Percentiles rank a stretch among this genome's conserved stretches.
Conservation (phyloP, 2,329 filamentous ascomycete species). For the Penicillium decumbens region DNA sequence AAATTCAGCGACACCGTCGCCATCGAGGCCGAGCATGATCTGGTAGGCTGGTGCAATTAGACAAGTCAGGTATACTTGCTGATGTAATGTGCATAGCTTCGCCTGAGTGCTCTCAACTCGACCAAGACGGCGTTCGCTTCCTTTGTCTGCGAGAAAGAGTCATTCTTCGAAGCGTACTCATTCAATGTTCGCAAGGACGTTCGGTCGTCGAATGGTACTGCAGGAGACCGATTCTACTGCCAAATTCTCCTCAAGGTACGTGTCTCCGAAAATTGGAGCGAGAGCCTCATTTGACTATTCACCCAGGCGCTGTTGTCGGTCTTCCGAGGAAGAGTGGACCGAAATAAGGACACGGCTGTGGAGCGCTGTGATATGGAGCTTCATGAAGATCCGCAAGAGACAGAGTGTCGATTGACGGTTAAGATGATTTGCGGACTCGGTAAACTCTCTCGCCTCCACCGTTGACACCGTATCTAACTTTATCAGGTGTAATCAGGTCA, state of each 20-base stretch:
- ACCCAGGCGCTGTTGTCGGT: slow-evolving; percentile 54
- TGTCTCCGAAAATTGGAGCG: slow-evolving; percentile 15
- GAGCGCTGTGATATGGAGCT: slow-evolving; percentile 60
- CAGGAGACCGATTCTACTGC: slow-evolving; percentile 53
- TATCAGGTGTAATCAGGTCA: slow-evolving; percentile 57
- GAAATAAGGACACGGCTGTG: slow-evolving; percentile 56
- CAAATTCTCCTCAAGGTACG: slow-evolving; percentile 55
- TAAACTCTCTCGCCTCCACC: slow-evolving; percentile 20
- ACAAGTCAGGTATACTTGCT: not conserved
- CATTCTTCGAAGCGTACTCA: slow-evolving; percentile 58
- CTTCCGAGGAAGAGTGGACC: slow-evolving; percentile 57
- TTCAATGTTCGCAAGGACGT: slow-evolving; percentile 38
- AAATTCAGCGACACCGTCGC: slow-evolving; percentile 62
- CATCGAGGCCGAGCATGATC: slow-evolving; percentile 56
- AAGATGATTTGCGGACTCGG: slow-evolving; percentile 60
- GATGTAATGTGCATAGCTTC: slow-evolving; percentile 45
- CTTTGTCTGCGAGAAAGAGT: slow-evolving; percentile 50
- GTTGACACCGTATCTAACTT: slow-evolving; percentile 1
- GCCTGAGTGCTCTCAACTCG: slow-evolving; percentile 57
- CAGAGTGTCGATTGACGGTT: slow-evolving; percentile 58
- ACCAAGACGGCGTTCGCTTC: slow-evolving; percentile 62
- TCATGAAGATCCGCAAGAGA: slow-evolving; percentile 52
- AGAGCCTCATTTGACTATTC: not conserved
- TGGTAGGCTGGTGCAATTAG: slow-evolving; percentile 35
- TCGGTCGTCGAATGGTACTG: slow-evolving; percentile 19